phyloP scores from a whole-genome alignment of 2,329 filamentous ascomycete species.

The Cercospora beticola region DNA sequence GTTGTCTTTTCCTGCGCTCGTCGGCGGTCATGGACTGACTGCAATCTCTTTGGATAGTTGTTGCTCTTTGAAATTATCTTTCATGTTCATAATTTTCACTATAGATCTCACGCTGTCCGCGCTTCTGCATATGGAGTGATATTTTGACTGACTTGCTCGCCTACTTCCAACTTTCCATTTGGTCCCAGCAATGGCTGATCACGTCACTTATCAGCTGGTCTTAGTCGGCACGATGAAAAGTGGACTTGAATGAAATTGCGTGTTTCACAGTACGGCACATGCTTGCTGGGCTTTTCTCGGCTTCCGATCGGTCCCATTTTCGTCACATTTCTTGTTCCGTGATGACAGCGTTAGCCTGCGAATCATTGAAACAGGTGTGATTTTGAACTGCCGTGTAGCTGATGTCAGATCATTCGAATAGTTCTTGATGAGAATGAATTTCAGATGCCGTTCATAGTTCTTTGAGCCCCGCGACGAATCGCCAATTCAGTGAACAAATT shows the following conservation, averaged over 20 bases:
- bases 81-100: background rate
- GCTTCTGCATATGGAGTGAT: background rate
- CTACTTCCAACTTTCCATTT: background rate
- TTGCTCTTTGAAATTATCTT: background rate
- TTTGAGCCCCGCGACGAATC: background rate
- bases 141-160: background rate
- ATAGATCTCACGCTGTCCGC: background rate
- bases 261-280: background rate
- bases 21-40: background rate
- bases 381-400: background rate
- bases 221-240: background rate
- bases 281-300: background rate
- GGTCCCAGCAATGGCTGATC: background rate
- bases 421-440: background rate
- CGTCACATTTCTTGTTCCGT: background rate
- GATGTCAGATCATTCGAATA: background rate
- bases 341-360: background rate
- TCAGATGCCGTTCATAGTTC: background rate
- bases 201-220: background rate
- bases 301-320: background rate
- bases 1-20: background rate
- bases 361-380: background rate
- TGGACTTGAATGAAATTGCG: background rate
- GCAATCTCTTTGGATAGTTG: background rate
- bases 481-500: background rate